Percentiles rank a stretch among this genome's conserved stretches.
Evolutionary conservation across 2,329 filamentous ascomycete species (phyloP).

Genomic region (Penicillium sp.): DNA sequence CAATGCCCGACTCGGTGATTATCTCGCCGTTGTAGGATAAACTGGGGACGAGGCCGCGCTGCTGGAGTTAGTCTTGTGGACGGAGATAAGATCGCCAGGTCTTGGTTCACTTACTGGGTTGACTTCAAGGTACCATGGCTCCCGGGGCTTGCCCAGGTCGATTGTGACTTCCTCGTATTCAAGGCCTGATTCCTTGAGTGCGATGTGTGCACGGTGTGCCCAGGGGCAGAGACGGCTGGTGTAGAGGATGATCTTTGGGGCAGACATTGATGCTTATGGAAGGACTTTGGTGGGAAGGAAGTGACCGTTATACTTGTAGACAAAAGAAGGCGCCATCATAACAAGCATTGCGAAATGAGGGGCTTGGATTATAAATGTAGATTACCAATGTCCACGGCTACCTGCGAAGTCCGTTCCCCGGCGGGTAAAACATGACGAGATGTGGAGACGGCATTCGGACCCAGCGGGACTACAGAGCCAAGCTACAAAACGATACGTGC

Average conservation of each 20-base stretch:
- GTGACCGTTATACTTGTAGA: constrained; percentile 2
- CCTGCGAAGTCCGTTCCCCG: neutral
- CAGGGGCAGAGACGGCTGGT: constrained; percentile 71
- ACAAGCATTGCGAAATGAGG: constrained; percentile 21
- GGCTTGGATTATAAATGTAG: constrained; percentile 26
- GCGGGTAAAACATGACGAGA: constrained; percentile 17
- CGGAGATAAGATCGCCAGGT: neutral
- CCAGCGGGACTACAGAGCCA: neutral
- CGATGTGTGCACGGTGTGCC: constrained; percentile 75
- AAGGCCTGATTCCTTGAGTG: constrained; percentile 66
- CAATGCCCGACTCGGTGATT: constrained; percentile 72
- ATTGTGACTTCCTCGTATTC: constrained; percentile 72
- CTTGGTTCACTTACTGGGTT: constrained; percentile 59
- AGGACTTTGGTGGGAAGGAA: neutral
- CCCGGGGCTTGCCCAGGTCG: constrained; percentile 68
- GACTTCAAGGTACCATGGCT: constrained; percentile 72
- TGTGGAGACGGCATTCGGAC: constrained; percentile 7
- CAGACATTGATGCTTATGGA: constrained; percentile 27
- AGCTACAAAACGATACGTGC: neutral
- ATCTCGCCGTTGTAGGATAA: constrained; percentile 70
- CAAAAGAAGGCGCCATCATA: constrained; percentile 14
- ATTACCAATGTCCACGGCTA: constrained; percentile 13
- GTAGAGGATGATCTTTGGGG: constrained; percentile 65
- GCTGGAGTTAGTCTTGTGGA: neutral
- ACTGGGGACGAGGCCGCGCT: constrained; percentile 73